Evolutionary conservation across 1,284 basidiomycete species (phyloP).

Genomic region (Cutaneotrichosporon dermatis): DNA sequence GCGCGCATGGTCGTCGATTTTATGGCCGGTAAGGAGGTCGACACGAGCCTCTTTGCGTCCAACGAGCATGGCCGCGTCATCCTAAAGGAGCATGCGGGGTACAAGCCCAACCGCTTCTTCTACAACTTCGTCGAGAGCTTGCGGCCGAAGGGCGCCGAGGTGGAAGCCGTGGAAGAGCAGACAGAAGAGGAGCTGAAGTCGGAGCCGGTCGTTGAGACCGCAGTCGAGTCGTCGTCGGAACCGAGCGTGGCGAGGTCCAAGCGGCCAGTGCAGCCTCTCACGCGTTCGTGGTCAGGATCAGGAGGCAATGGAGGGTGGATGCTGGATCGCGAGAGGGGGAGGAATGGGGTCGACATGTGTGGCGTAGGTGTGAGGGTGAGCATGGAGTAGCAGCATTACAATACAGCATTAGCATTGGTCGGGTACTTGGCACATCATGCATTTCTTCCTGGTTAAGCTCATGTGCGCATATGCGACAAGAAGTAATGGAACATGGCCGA

Average conservation of each 20-base stretch:
- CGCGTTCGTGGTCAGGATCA: neutral
- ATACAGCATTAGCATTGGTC: neutral
- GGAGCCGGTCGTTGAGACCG: neutral
- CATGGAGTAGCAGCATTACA: neutral
- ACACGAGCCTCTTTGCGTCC: slow-evolving; percentile 12
- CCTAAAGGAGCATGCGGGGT: slow-evolving; percentile 1
- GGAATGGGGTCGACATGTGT: neutral
- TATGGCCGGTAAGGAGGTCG: slow-evolving; percentile 24
- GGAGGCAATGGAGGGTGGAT: neutral
- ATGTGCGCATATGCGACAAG: no score
- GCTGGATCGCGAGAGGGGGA: neutral
- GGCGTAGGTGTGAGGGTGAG: neutral
- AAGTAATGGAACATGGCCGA: no score
- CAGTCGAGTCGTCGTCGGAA: no score
- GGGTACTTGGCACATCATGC: no score
- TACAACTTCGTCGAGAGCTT: slow-evolving; percentile 8
- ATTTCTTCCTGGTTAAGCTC: no score
- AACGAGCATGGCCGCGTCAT: neutral
- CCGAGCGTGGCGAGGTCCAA: neutral
- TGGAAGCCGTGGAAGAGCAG: neutral
- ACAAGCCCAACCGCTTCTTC: slow-evolving; percentile 10
- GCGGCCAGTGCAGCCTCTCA: slow-evolving; percentile 7
- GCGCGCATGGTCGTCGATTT: slow-evolving; percentile 33
- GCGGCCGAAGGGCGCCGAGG: neutral
- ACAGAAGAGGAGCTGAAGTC: neutral